Percentiles rank a stretch among this genome's conserved stretches.
phyloP scores from a whole-genome alignment of 495 filamentous ascomycete species.

The Penicillium silybi region DNA sequence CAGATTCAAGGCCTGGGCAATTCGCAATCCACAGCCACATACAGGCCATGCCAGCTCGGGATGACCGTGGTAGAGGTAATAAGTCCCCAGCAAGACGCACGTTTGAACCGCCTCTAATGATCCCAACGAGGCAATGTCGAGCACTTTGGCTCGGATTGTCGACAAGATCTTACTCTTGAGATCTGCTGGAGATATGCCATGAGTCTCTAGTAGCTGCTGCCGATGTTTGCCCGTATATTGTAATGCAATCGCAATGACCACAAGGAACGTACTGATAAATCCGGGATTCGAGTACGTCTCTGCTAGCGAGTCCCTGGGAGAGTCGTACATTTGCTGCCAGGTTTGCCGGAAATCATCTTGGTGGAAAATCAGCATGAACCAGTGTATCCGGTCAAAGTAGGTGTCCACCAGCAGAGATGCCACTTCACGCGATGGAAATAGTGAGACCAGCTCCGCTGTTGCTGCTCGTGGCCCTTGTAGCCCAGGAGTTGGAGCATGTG shows the following conservation, averaged over 20 bases:
- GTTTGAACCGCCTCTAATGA: conserved; percentile 33
- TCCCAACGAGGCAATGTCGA: conserved; percentile 24
- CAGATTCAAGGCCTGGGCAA: conserved; percentile 33
- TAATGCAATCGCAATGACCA: conserved; percentile 27
- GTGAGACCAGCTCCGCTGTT: conserved; percentile 7
- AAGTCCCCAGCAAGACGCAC: conserved; percentile 33
- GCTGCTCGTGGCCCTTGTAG: neutral
- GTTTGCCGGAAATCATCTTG: conserved; percentile 32
- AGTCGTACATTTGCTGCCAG: conserved; percentile 23
- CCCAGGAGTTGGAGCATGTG: neutral
- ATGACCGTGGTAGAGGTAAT: conserved; percentile 34
- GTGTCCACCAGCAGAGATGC: conserved; percentile 30
- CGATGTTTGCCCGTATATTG: conserved; percentile 22
- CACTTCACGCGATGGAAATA: conserved; percentile 19
- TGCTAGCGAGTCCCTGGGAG: neutral
- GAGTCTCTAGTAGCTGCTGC: conserved; percentile 1
- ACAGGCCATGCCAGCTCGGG: conserved; percentile 35
- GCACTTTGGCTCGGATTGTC: conserved; percentile 6
- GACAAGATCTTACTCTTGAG: conserved; percentile 24
- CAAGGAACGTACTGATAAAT: conserved; percentile 26
- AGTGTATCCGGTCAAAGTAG: conserved; percentile 36
- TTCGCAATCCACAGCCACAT: conserved; percentile 33
- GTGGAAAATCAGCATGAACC: conserved; percentile 38
- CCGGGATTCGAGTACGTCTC: conserved; percentile 6
- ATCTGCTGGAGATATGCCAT: conserved; percentile 6